Percentiles rank a stretch among this genome's conserved stretches.
Conservation (phyloP, 257 asterid species). For the Dorcoceras hygrometricum region DNA sequence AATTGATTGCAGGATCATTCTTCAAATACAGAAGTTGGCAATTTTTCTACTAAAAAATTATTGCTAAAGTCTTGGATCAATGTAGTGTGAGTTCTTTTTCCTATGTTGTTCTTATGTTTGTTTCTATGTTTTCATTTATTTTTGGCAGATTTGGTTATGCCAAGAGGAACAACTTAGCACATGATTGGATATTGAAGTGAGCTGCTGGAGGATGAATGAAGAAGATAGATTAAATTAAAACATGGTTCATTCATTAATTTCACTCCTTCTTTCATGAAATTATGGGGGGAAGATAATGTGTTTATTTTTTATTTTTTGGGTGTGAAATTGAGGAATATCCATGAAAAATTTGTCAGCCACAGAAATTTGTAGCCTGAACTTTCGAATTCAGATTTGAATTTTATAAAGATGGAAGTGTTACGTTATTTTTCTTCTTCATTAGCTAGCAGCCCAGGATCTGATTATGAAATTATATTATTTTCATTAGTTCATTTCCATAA, state of each 20-base stretch:
- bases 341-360: conserved; percentile 32
- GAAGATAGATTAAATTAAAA: background rate
- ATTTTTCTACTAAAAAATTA: too few relatives aligned
- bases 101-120: background rate
- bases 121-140: too few relatives aligned
- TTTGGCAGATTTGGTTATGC: background rate
- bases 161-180: background rate
- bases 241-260: background rate
- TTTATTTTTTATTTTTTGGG: conserved; percentile 9
- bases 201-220: background rate
- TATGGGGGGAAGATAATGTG: conserved; percentile 19
- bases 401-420: background rate
- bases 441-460: too few relatives aligned
- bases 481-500: too few relatives aligned
- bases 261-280: conserved; percentile 18
- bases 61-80: background rate
- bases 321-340: conserved; percentile 20
- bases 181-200: background rate
- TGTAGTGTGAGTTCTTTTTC: background rate
- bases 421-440: background rate
- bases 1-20: background rate
- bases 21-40: too few relatives aligned
- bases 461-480: background rate
- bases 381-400: background rate
- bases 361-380: conserved; percentile 29